phyloP scores from a whole-genome alignment of 73 alveolate species.

The Tetrahymena borealis region DNA sequence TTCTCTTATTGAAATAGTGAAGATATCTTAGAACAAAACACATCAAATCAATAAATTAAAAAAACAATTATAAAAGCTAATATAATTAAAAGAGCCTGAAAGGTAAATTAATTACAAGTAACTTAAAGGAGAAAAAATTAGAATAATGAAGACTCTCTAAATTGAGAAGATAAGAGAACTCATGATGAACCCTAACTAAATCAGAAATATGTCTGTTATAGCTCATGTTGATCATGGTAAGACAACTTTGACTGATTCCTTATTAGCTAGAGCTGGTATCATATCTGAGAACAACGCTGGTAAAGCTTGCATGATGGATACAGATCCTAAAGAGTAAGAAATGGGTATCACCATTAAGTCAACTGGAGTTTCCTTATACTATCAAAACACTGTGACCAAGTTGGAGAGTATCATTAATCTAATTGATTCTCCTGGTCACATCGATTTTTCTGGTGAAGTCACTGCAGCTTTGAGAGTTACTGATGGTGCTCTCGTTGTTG shows the following conservation, averaged over 20 bases:
- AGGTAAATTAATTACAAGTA: too few species aligned
- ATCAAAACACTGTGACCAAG: slow-evolving; percentile 32
- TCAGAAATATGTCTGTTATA: slow-evolving; percentile 81
- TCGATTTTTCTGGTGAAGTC: slow-evolving; percentile 92
- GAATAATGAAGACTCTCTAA: slow-evolving; percentile 53
- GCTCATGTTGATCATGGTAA: slow-evolving; percentile 92
- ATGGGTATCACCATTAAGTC: slow-evolving; percentile 89
- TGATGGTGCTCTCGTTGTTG: slow-evolving; percentile 95
- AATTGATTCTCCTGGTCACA: slow-evolving; percentile 97
- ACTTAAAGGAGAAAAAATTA: too few species aligned
- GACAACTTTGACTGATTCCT: slow-evolving; percentile 81
- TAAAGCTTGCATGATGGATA: slow-evolving; percentile 54
- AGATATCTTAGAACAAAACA: too few species aligned
- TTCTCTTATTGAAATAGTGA: too few species aligned
- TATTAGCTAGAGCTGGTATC: slow-evolving; percentile 65
- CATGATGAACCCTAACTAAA: slow-evolving; percentile 63
- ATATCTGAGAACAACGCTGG: slow-evolving; percentile 66
- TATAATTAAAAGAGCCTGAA: too few species aligned
- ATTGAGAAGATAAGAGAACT: slow-evolving; percentile 63
- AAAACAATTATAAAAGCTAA: too few species aligned
- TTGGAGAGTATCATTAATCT: slow-evolving; percentile 59
- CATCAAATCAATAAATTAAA: too few species aligned
- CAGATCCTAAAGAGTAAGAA: slow-evolving; percentile 70
- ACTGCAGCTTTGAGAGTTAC: slow-evolving; percentile 92
- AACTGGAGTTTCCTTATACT: slow-evolving; percentile 66